Evolutionary conservation across 2,329 filamentous ascomycete species (phyloP).

Genomic region (Ploettnerulaceae sp.): DNA sequence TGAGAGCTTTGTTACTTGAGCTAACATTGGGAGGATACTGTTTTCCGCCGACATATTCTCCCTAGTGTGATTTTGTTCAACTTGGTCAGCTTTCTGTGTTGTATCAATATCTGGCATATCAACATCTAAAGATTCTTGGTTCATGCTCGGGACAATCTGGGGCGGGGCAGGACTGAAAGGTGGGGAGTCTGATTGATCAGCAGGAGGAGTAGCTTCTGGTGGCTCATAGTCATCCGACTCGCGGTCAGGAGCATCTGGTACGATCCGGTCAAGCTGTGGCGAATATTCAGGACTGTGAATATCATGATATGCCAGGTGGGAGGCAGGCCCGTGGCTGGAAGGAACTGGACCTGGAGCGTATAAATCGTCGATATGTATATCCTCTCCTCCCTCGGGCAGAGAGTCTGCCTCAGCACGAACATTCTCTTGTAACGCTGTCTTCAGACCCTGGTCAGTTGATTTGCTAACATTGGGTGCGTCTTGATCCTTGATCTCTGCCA

Average conservation of each 20-base stretch:
- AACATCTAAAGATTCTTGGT: slow-evolving; percentile 13
- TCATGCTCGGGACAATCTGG: slow-evolving; percentile 25
- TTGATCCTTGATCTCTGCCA: background rate
- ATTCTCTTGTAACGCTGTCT: slow-evolving; percentile 29
- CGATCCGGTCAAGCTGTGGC: slow-evolving; percentile 20
- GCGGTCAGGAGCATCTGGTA: slow-evolving; percentile 17
- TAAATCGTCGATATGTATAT: slow-evolving; percentile 26
- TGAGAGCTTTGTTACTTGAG: slow-evolving; percentile 27
- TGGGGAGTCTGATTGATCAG: slow-evolving; percentile 32
- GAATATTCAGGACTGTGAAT: slow-evolving; percentile 25
- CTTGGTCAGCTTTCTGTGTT: slow-evolving; percentile 11
- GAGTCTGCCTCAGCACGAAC: slow-evolving; percentile 29
- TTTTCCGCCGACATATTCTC: slow-evolving; percentile 12
- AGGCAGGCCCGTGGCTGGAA: slow-evolving; percentile 9
- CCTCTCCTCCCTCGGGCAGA: slow-evolving; percentile 11
- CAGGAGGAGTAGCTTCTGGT: slow-evolving; percentile 38
- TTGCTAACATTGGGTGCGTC: background rate
- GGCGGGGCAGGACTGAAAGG: slow-evolving; percentile 40
- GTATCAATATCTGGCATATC: slow-evolving; percentile 26
- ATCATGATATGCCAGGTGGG: slow-evolving; percentile 15
- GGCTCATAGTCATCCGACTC: slow-evolving; percentile 53
- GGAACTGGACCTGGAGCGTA: slow-evolving; percentile 21
- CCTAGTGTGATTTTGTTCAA: slow-evolving; percentile 16
- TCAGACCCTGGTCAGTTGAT: slow-evolving; percentile 25
- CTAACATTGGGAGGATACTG: slow-evolving; percentile 15